Evolutionary conservation across 441 rosid species (phyloP).

Genomic region (Theobroma grandiflorum): DNA sequence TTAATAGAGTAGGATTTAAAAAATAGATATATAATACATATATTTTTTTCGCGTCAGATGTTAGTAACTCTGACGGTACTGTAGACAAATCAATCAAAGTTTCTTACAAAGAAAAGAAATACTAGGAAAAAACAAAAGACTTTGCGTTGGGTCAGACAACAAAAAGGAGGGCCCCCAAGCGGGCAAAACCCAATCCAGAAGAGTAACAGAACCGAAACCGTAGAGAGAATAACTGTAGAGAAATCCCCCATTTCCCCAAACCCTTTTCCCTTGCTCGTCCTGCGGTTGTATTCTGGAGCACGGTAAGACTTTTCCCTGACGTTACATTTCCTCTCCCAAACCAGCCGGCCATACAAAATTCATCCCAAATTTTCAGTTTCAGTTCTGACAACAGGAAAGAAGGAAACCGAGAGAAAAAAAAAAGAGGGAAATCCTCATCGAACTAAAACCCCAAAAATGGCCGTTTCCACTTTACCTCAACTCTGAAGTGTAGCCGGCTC

Average conservation of each 20-base stretch:
- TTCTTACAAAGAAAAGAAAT: too few species aligned
- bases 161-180: neutral
- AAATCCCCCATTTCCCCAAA: neutral
- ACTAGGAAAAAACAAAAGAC: too few species aligned
- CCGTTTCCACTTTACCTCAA: neutral
- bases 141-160: neutral
- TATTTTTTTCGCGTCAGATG: too few species aligned
- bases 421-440: neutral
- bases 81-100: too few species aligned
- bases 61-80: too few species aligned
- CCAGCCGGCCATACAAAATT: neutral
- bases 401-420: neutral
- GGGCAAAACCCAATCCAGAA: neutral
- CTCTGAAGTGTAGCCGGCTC: neutral
- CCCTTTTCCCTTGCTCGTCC: neutral
- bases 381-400: neutral
- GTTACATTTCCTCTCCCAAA: neutral
- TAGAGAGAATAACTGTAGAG: neutral
- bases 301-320: neutral
- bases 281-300: neutral
- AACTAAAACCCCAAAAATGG: neutral
- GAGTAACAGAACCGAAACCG: neutral
- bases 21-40: too few species aligned
- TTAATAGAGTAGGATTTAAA: too few species aligned
- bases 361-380: neutral